A percentile compares a stretch with the other conserved stretches of the same genome.
Evolutionary conservation across 2,329 filamentous ascomycete species (phyloP).

Genomic region (Trichoderma polysporum): DNA sequence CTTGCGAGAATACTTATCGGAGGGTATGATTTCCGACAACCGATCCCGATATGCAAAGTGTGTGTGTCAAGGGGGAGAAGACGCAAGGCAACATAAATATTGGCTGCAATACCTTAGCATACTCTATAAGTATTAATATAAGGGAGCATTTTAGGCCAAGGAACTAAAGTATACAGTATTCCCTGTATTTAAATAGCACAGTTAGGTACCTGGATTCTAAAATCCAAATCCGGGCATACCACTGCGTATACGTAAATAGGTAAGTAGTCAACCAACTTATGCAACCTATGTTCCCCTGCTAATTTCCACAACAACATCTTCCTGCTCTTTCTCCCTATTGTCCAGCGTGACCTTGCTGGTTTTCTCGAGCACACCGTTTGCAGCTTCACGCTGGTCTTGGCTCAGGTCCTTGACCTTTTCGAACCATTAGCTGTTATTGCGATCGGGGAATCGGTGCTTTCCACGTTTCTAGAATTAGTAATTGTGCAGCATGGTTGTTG

Average conservation of each 20-base stretch:
- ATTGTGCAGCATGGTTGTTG: neutral
- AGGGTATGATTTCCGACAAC: neutral
- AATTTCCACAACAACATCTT: too few species aligned
- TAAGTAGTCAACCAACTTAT: too few species aligned
- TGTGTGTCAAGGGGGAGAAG: neutral
- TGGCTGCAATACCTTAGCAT: neutral
- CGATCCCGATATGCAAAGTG: neutral
- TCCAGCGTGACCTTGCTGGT: neutral
- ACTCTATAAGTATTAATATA: too few species aligned
- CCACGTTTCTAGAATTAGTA: neutral
- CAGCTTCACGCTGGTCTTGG: neutral
- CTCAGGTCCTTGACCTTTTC: neutral
- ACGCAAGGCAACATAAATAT: neutral
- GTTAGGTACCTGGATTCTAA: too few species aligned
- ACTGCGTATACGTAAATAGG: too few species aligned
- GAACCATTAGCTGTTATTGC: neutral
- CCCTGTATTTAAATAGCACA: too few species aligned
- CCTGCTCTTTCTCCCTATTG: neutral
- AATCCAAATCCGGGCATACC: too few species aligned
- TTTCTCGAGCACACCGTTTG: neutral
- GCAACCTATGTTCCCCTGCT: too few species aligned
- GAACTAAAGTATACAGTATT: too few species aligned
- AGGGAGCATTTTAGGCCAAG: too few species aligned
- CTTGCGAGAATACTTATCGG: neutral
- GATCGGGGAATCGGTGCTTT: neutral